phyloP scores from a whole-genome alignment of 257 asterid species.

The Penstemon newberryi region DNA sequence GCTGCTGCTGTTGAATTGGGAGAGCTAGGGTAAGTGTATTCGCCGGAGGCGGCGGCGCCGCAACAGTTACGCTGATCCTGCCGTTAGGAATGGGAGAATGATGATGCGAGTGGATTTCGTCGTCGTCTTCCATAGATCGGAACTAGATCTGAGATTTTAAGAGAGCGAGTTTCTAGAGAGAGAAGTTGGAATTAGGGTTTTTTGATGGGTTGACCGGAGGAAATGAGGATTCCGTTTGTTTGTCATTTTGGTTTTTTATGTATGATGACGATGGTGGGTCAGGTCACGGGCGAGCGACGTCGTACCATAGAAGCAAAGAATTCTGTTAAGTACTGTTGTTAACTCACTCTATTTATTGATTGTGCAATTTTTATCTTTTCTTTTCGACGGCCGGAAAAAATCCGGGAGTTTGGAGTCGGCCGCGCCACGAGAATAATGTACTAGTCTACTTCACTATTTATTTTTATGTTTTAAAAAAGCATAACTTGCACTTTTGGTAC shows the following conservation, averaged over 20 bases:
- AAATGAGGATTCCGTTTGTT: conserved; percentile 4
- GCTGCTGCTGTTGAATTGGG: conserved; percentile 52
- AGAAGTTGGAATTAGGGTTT: conserved; percentile 30
- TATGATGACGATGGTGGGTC: background rate
- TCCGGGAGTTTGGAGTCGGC: too few relatives aligned
- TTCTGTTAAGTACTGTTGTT: too few relatives aligned
- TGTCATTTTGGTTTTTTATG: background rate
- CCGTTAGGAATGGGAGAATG: conserved; percentile 53
- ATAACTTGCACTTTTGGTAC: too few relatives aligned
- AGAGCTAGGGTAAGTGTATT: conserved; percentile 61
- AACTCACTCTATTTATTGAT: too few relatives aligned
- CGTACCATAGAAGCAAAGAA: too few relatives aligned
- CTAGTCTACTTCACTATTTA: too few relatives aligned
- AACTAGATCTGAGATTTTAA: conserved; percentile 23
- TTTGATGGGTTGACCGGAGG: conserved; percentile 33
- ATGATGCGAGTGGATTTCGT: conserved; percentile 49
- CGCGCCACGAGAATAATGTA: too few relatives aligned
- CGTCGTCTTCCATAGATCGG: conserved; percentile 69
- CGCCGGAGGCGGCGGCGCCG: conserved; percentile 49
- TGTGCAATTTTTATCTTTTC: too few relatives aligned
- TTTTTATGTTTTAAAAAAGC: too few relatives aligned
- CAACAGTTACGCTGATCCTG: conserved; percentile 76
- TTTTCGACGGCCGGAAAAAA: too few relatives aligned
- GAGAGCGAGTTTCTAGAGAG: conserved; percentile 19
- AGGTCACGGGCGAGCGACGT: background rate